phyloP scores from a whole-genome alignment of 192 early-diverging fungal species.

The Geranomyces michiganensis region DNA sequence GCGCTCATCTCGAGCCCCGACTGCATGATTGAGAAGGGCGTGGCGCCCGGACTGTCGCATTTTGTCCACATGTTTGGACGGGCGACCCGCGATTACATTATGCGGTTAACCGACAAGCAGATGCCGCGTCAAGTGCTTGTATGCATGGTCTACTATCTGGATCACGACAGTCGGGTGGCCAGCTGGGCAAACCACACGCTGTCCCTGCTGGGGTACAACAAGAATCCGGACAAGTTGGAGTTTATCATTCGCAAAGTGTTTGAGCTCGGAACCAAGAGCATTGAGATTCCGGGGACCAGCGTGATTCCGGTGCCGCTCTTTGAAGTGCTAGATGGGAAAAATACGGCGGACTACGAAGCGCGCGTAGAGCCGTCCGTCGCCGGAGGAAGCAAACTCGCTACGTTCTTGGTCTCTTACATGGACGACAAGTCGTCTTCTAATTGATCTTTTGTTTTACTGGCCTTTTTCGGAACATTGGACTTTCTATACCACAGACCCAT shows the following conservation, averaged over 20 bases:
- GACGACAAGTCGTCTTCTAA: too few species aligned
- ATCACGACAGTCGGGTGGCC: not conserved
- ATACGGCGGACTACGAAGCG: not conserved
- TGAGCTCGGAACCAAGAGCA: not conserved
- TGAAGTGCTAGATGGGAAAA: not conserved
- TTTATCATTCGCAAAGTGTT: not conserved
- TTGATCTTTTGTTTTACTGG: too few species aligned
- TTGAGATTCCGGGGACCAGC: not conserved
- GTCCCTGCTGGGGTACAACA: not conserved
- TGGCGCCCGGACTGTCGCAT: not conserved
- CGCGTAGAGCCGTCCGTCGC: not conserved
- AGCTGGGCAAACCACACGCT: not conserved
- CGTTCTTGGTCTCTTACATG: too few species aligned
- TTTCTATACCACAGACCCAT: too few species aligned
- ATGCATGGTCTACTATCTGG: not conserved
- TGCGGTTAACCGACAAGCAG: not conserved
- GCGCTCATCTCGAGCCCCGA: not conserved
- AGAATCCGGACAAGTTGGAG: not conserved
- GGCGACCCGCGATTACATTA: not conserved
- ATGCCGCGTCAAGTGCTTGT: not conserved
- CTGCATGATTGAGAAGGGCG: not conserved
- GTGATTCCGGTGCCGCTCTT: not conserved
- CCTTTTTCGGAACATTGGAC: too few species aligned
- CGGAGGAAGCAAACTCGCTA: too few species aligned
- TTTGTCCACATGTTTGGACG: not conserved